These are phyloP conservation scores for Aspergillus amoenus DNA, from an alignment of 2,329 filamentous ascomycete genomes.

Conservation along the genomic window DNA sequence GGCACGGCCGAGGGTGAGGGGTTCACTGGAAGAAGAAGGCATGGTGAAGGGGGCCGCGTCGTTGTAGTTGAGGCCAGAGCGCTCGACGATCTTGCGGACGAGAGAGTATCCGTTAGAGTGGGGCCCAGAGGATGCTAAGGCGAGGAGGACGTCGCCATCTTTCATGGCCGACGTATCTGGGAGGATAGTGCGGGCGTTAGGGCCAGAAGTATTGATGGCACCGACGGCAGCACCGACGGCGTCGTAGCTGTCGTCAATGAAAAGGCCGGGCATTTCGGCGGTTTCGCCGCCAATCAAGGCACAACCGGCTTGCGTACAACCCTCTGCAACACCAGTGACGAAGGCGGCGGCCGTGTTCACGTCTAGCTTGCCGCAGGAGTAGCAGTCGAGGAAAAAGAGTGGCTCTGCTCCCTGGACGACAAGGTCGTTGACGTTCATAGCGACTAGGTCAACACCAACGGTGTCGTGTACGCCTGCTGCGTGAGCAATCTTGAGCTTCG, in stretches of 20 bases:
- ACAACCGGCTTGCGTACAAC: constrained; percentile 81
- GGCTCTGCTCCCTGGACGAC: constrained; percentile 94
- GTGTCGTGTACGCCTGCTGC: constrained; percentile 86
- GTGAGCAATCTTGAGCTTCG: constrained; percentile 95
- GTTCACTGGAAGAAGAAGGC: constrained; percentile 55
- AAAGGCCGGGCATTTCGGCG: constrained; percentile 97
- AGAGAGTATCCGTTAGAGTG: constrained; percentile 98
- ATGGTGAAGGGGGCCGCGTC: constrained; percentile 75
- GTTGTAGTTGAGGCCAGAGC: constrained; percentile 68
- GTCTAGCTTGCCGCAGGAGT: constrained; percentile 86
- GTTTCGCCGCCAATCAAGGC: constrained; percentile 96
- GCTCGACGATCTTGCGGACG: constrained; percentile 83
- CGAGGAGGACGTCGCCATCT: constrained; percentile 80
- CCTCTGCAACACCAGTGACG: constrained; percentile 83
- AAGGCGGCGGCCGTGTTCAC: constrained; percentile 78
- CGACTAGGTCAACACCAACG: constrained; percentile 93
- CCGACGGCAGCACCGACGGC: constrained; percentile 88
- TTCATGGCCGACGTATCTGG: constrained; percentile 75
- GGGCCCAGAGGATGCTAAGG: constrained; percentile 78
- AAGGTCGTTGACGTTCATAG: constrained; percentile 98
- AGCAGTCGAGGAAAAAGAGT: constrained; percentile 97
- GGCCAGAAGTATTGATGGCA: constrained; percentile 60
- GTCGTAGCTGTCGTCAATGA: constrained; percentile 85
- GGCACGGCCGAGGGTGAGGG: constrained; percentile 62
- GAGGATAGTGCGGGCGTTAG: constrained; percentile 63